Conservation (phyloP, 1,284 basidiomycete genomes). For the Peniophora sp. region DNA sequence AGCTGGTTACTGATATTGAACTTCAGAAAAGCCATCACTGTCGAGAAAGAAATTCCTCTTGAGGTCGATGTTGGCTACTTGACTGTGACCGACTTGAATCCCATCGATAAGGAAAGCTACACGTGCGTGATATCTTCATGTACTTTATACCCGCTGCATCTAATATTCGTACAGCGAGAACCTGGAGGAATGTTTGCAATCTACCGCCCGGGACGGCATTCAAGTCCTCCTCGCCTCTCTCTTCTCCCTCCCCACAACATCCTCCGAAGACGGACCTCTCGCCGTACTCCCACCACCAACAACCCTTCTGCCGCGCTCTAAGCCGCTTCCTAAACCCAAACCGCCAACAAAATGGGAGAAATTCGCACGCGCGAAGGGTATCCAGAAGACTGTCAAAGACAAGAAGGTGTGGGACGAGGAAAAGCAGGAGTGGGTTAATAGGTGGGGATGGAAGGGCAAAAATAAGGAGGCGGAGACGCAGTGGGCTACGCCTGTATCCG, state of each 20-base stretch:
- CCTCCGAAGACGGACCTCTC: slow-evolving; percentile 78
- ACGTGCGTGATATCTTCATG: slow-evolving; percentile 37
- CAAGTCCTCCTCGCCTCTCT: slow-evolving; percentile 78
- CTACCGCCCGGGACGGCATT: slow-evolving; percentile 79
- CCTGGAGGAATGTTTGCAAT: slow-evolving; percentile 74
- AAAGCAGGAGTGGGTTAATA: slow-evolving; percentile 84
- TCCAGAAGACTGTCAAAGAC: slow-evolving; percentile 75
- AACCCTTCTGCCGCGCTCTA: slow-evolving; percentile 80
- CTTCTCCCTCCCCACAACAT: slow-evolving; percentile 75
- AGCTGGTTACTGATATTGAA: neutral
- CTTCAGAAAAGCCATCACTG: slow-evolving; percentile 54
- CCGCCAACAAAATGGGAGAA: slow-evolving; percentile 95
- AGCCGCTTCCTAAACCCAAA: slow-evolving; percentile 90
- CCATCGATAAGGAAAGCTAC: slow-evolving; percentile 77
- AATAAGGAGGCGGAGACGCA: slow-evolving; percentile 86
- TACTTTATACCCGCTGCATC: neutral
- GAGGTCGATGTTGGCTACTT: slow-evolving; percentile 81
- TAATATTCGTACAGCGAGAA: slow-evolving; percentile 36
- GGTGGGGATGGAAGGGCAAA: slow-evolving; percentile 90
- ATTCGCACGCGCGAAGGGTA: slow-evolving; percentile 93
- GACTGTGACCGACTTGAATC: slow-evolving; percentile 82
- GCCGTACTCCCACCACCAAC: slow-evolving; percentile 75
- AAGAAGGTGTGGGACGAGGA: slow-evolving; percentile 93
- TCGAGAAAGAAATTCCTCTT: slow-evolving; percentile 77
- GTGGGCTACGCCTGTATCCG: slow-evolving; percentile 90